Base-by-base conservation (phyloP, 2,329 filamentous ascomycete species). In the Myriangium duriaei region DNA sequence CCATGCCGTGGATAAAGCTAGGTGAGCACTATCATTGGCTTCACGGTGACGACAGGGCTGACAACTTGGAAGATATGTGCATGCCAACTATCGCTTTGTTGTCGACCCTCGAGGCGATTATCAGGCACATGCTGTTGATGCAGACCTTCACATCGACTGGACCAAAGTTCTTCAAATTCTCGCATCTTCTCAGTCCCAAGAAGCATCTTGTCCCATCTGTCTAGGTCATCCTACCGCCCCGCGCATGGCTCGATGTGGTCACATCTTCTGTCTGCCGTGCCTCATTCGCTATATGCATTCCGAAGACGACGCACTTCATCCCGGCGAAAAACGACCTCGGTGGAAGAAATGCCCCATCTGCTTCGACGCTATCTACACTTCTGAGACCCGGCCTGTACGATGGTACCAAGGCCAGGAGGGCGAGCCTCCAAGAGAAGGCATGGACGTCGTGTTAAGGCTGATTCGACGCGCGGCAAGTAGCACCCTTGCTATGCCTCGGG, bases 321-420 rank as follows among this genome's bases (percentile, higher is more conserved):
- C 64, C 2, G 69, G 70, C 0, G 77, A 79, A 45, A 87, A 79
- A 61, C 79, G 74, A 50, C 67, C 80, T 18, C 71, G 81, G 39
- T 95, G 84, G 74, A 93, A 93, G 64, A 94, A 93, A 56, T 98
- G 91, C 49, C 88, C 91, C 0, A 87, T 98, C 21, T 98, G 91
- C 57, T 91, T 84, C 64, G 91, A 98, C 57, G 78, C 74, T 33
- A 75, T 98, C n/a, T 93, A 91, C 55, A 71, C 87, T n/a, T 80
- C 83, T 6, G 91, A 98, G 46, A 84, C 82, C 14, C 72, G 83
- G 34, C 86, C 91, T 1, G 87, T 95, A 14, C 74, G 87, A 34
- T 95, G 91, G 71, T 95, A 94, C 51, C 74, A 74, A 28, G 88
- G 86, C 1, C 86, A 95, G 59, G 87, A 96, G 59, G 79, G 76